Base-by-base conservation (phyloP, 148 eudicot species). In the Rhododendron griersonianum region DNA sequence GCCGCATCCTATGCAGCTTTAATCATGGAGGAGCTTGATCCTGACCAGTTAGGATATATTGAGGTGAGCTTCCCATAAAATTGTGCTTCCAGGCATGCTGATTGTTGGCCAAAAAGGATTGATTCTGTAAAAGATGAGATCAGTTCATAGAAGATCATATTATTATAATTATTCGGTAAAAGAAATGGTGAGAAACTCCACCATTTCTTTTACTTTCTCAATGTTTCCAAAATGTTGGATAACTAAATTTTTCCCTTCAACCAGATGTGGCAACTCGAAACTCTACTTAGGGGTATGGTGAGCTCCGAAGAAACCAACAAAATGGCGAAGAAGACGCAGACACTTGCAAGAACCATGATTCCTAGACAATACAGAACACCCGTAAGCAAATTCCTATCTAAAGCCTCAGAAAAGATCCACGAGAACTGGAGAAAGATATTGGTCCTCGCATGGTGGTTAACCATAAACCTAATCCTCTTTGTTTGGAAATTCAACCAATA, bases 21-120 rank as follows among this genome's bases (percentile, higher is more conserved):
- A 84, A 95, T 98, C 92, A 98, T 98, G 98, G 98, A 98, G 86
- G 98, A 95, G 91, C 94, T 98, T 44, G 99, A 98, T 85, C 98
- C 99, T 21, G 96, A 94, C 84, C 92, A 94, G 65, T 87, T 84
- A 35, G 99, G 98, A 55, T 98, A 91, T 80, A 93, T 98, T 55
- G 98, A 98, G 96, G 99, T 97, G 81, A 83, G 59, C 65, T 82
- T 82, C 7, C 75, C 37, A 13, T 69, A 28, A 28, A 67, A 11
- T 69, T 28, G 16, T 25, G 37, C 35, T 69, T 11, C 37, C 75
- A 11, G 75, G 37, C 35, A 28, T 11, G 75, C 75, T 30, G 15
- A 13, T 69, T 69, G 15, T 25, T 67, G 74, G 37, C 13, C 35
- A 69, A 69, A 11, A 6, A 69, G 73, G 33, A 65, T 9, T 10